Evolutionary conservation across 1,139 yeast genomes (phyloP), one percentile per base, ranked within the genome.

Genomic region (Sugiyamaella novakii): DNA sequence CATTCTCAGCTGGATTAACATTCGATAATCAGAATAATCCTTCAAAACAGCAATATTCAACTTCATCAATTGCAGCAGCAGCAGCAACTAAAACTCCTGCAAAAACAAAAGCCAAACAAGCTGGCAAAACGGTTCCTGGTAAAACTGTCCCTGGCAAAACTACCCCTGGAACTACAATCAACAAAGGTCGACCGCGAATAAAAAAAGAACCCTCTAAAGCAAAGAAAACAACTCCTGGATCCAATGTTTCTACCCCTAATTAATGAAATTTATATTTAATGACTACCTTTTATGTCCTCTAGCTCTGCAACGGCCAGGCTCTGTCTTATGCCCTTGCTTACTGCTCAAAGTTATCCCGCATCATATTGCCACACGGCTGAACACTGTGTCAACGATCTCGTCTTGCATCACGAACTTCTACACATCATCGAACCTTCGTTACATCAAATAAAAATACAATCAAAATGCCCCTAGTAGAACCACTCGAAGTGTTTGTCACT

Each of bases 181-280:
- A 51, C 6, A 54, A 54, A 43, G 54, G 52, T 3, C 31, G 58
- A 25, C 54, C 58, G 10, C 49, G 53, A 29, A 18, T 34, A 17
- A 54, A 54, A 37, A 52, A 53, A 42, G 45, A 36, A 7, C 28
- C 40, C 30, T 11, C 43, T 5, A 39, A 39, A 19, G 6, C 46
- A 5, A 42, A 42, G 36, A 39, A 39, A 11, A 39, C 43, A 10
- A 31, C 25, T 12, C 43, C 43, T 12, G 43, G 43, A 29, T 7
- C 42, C 28, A 10, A 31, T 5, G 2, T 21, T 31, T 10, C 43
- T 3, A 29, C 36, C 6, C 43, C 43, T 19, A 39, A 29, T 19
- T 39, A 39, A 39, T 29, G 27, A 27, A 39, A 33, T 33, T 18
- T 33, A 33, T 34, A 21, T n/a, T n/a, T n/a, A n/a, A n/a, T n/a